These are phyloP conservation scores for Zanthoxylum bungeanum DNA, from an alignment of 345 rosid species.

Conservation along the genomic window DNA sequence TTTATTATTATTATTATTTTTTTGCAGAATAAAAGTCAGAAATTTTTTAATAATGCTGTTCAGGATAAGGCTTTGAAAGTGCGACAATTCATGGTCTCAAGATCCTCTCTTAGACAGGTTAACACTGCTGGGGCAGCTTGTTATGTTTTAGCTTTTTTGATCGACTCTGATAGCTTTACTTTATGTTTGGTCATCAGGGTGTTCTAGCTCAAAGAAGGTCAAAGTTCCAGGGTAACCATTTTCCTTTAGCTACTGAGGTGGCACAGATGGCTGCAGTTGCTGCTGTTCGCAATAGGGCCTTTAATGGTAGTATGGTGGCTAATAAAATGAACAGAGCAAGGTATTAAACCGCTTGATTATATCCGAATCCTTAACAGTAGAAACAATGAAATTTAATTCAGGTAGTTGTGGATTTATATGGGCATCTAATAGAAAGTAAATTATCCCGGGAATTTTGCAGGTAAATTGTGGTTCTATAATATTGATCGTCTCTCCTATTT, in stretches of 20 bases:
- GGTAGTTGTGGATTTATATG: too few species aligned
- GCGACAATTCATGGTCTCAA: slow-evolving; percentile 52
- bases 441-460: too few species aligned
- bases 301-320: slow-evolving; percentile 35
- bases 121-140: neutral
- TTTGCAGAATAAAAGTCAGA: slow-evolving; percentile 60
- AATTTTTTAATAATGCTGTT: slow-evolving; percentile 33
- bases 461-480: slow-evolving; percentile 41
- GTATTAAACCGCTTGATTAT: slow-evolving; percentile 27
- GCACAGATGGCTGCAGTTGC: slow-evolving; percentile 55
- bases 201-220: slow-evolving; percentile 75
- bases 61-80: slow-evolving; percentile 48
- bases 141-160: neutral
- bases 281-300: slow-evolving; percentile 51
- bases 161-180: neutral
- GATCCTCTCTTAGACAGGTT: slow-evolving; percentile 84
- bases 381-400: neutral
- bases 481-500: slow-evolving; percentile 26
- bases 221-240: slow-evolving; percentile 55
- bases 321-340: slow-evolving; percentile 50
- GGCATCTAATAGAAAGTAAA: too few species aligned
- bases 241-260: slow-evolving; percentile 51
- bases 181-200: slow-evolving; percentile 45
- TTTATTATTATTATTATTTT: too few species aligned
- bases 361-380: neutral